phyloP scores from a whole-genome alignment of 2,329 filamentous ascomycete species.

The Cladosporium cucumerinum region DNA sequence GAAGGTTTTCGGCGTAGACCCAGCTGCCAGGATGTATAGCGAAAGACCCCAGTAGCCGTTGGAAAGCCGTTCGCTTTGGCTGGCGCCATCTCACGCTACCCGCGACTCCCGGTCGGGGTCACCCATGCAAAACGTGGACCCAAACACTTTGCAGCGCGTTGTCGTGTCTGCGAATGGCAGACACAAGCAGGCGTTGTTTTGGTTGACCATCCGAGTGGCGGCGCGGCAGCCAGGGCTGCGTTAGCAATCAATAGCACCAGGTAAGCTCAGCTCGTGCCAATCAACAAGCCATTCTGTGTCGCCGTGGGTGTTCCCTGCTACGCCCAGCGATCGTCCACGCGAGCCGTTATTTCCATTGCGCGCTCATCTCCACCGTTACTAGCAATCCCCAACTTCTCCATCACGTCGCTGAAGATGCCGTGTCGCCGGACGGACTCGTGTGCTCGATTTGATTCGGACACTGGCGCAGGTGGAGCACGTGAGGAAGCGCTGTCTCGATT shows the following conservation, averaged over 20 bases:
- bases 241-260: constrained; percentile 5
- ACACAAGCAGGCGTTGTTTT: constrained; percentile 8
- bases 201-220: constrained; percentile 6
- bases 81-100: constrained; percentile 14
- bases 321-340: background rate
- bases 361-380: constrained; percentile 6
- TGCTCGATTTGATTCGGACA: constrained; percentile 10
- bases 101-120: constrained; percentile 6
- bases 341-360: constrained; percentile 2
- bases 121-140: constrained; percentile 13
- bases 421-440: constrained; percentile 5
- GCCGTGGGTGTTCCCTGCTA: constrained; percentile 9
- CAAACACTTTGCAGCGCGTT: constrained; percentile 15
- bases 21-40: constrained; percentile 6
- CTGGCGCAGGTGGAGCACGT: constrained; percentile 14
- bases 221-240: constrained; percentile 6
- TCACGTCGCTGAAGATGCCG: constrained; percentile 11
- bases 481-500: constrained; percentile 13
- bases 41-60: constrained; percentile 2
- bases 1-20: constrained; percentile 12
- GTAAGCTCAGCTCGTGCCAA: constrained; percentile 5
- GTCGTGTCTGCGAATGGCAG: constrained; percentile 8
- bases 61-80: constrained; percentile 7
- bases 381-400: constrained; percentile 13
- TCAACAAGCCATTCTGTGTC: background rate